phyloP scores from a whole-genome alignment of 2,329 filamentous ascomycete genomes.

The Tricladium varicosporioides region DNA sequence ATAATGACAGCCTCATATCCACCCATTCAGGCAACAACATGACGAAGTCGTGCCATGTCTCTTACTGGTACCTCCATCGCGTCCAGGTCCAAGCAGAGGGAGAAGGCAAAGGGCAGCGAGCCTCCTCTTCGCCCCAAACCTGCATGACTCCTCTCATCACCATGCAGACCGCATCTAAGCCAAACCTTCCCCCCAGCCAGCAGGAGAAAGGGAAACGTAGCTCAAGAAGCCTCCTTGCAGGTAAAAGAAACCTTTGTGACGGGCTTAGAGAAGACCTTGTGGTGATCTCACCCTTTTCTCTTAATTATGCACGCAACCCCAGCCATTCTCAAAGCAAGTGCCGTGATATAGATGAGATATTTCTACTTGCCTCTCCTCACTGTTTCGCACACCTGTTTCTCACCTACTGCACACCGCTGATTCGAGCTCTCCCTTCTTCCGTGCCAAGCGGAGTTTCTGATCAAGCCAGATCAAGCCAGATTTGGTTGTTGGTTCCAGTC shows the following conservation, averaged over 20 bases:
- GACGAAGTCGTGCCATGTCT: conserved; percentile 9
- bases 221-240: conserved; percentile 11
- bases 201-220: not conserved
- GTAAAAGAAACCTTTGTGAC: conserved; percentile 23
- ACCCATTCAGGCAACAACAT: conserved; percentile 12
- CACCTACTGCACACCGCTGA: conserved; percentile 21
- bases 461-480: not conserved
- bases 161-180: conserved; percentile 10
- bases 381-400: conserved; percentile 19
- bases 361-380: conserved; percentile 16
- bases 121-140: conserved; percentile 8
- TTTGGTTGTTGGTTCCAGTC: not conserved
- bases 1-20: not conserved
- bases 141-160: conserved; percentile 12
- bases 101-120: not conserved
- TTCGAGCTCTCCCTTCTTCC: conserved; percentile 7
- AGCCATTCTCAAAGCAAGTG: conserved; percentile 16
- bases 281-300: not conserved
- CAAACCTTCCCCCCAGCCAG: not conserved
- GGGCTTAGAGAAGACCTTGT: conserved; percentile 6
- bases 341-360: conserved; percentile 18
- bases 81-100: conserved; percentile 11
- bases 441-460: not conserved
- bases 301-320: conserved; percentile 21
- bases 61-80: not conserved